Base-by-base conservation (phyloP, 2,329 filamentous ascomycete genomes). In the Cryphonectria nitschkei region DNA sequence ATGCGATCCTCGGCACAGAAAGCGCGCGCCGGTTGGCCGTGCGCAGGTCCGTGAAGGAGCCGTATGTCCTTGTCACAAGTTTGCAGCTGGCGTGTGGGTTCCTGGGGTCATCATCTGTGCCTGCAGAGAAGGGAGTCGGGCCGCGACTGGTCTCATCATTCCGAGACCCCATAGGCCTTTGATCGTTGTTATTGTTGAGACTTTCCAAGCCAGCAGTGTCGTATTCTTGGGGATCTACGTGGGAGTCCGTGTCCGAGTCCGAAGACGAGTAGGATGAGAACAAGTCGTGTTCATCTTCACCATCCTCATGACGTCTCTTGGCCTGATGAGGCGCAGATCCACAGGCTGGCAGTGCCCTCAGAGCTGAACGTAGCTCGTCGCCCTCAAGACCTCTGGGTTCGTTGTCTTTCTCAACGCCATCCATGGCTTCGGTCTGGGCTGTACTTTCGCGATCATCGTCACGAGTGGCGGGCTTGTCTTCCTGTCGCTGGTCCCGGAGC, bases 11-110 rank as follows among this genome's bases (percentile, higher is more conserved):
- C 4, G 70, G 68, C 41, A 68, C 68, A 19, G 41, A 39, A 41
- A 61, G 14, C 16, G 70, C 70, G 32, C 62, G 56, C 65, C 58
- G 7, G 50, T 72, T 72, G 34, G 70, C 70, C 3, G 62, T 62
- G 39, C 61, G 50, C 56, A 70, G 41, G 46, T 63, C 65, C 2
- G 68, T 70, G 43, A 67, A 72, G 34, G 54, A 46, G 26, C 58
- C 64, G 63, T 64, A 41, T 16, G 39, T 34, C 29, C 52, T 37
- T 16, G 19, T 37, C 22, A n/a, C 14, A 60, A 60, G 58, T 14
- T 70, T 65, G 16, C 65, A 39, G 34, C 64, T 58, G n/a, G 29
- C 50, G 19, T 41, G 26, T 16, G 22, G 64, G 50, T 66, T 54
- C 13, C 14, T 16, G 43, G 64, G 43, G 11, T 39, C 22, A 32